Evolutionary conservation across 192 early-diverging fungal genomes (phyloP).

Genomic region (Linnemannia hyalina): DNA sequence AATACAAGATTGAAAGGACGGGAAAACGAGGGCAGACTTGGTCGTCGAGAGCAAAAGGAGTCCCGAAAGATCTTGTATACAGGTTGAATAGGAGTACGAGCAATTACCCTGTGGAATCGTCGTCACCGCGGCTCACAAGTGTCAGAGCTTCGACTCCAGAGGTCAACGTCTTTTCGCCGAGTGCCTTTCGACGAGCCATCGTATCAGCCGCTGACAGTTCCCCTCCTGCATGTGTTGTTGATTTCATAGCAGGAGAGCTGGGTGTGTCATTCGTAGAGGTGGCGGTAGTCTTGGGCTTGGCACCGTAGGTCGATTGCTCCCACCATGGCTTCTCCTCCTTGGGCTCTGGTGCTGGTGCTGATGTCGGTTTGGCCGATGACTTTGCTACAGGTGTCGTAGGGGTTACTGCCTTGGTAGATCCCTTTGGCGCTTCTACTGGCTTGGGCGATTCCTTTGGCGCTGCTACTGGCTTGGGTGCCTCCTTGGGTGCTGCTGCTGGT

Average conservation of each 20-base stretch:
- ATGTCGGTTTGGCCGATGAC: background rate
- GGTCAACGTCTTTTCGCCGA: constrained; percentile 5
- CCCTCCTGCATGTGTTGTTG: background rate
- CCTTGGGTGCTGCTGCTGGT: background rate
- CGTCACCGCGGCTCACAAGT: constrained; percentile 48
- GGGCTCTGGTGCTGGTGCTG: background rate
- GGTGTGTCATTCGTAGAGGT: background rate
- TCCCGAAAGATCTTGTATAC: background rate
- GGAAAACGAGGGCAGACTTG: background rate
- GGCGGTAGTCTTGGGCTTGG: constrained; percentile 22
- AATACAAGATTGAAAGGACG: background rate
- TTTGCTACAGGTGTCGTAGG: background rate
- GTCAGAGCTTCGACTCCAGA: constrained; percentile 39
- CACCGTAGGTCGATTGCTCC: constrained; percentile 53
- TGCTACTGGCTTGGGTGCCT: background rate
- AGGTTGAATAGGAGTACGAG: no score
- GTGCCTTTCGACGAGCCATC: constrained; percentile 29
- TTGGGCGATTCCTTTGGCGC: constrained; percentile 1
- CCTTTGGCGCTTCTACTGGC: background rate
- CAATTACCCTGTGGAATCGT: constrained; percentile 45
- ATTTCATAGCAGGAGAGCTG: background rate
- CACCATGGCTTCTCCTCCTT: constrained; percentile 39
- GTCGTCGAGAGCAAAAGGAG: background rate
- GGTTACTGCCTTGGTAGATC: background rate
- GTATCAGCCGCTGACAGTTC: constrained; percentile 1